Evolutionary conservation across 1,284 basidiomycete genomes (phyloP).

Genomic region (Sanghuangporus baumii): DNA sequence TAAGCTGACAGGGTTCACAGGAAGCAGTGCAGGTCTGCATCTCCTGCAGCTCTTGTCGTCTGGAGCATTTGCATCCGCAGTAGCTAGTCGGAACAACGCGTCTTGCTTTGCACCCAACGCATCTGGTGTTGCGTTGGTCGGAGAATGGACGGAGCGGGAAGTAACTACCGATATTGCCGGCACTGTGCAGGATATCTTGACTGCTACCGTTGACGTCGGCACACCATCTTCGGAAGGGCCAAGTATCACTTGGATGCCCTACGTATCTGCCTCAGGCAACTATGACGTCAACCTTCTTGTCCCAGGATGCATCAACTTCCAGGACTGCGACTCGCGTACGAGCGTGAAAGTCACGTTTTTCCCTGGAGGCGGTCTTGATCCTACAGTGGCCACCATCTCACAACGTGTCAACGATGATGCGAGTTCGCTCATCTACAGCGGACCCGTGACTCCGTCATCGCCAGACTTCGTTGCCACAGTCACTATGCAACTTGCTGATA

Average conservation of each 20-base stretch:
- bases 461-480: slow-evolving; percentile 72
- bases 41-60: slow-evolving; percentile 87
- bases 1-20: slow-evolving; percentile 72
- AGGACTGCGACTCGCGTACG: slow-evolving; percentile 79
- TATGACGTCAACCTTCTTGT: slow-evolving; percentile 84
- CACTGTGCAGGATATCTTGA: slow-evolving; percentile 72
- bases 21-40: slow-evolving; percentile 78
- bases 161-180: slow-evolving; percentile 72
- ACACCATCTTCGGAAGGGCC: slow-evolving; percentile 58
- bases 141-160: slow-evolving; percentile 61
- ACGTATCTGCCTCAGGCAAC: slow-evolving; percentile 80
- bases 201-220: slow-evolving; percentile 62
- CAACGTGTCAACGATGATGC: slow-evolving; percentile 71
- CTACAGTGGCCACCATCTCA: slow-evolving; percentile 63
- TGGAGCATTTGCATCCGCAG: slow-evolving; percentile 79
- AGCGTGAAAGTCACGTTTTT: slow-evolving; percentile 81
- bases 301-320: slow-evolving; percentile 80
- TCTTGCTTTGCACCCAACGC: slow-evolving; percentile 74
- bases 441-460: slow-evolving; percentile 72
- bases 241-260: slow-evolving; percentile 85
- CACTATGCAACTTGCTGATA: slow-evolving; percentile 59
- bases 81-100: slow-evolving; percentile 50
- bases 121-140: slow-evolving; percentile 59
- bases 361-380: slow-evolving; percentile 61
- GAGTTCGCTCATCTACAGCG: slow-evolving; percentile 67